These are phyloP conservation scores for Trichomonas tenax DNA, from an alignment of 208 protist genomes.

Conservation along the genomic window DNA sequence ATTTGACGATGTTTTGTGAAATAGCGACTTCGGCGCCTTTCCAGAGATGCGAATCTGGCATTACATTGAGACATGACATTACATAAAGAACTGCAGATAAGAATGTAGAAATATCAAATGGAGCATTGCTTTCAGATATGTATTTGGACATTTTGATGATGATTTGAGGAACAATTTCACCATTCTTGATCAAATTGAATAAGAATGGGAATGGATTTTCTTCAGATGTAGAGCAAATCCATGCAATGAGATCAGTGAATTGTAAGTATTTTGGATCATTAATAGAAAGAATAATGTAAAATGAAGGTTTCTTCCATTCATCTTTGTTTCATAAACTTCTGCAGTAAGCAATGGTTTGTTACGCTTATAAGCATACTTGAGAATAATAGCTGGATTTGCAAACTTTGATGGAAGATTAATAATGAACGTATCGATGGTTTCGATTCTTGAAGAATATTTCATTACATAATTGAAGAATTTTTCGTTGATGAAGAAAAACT, in stretches of 20 bases:
- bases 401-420: background rate
- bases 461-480: background rate
- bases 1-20: background rate
- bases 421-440: background rate
- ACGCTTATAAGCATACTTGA: background rate
- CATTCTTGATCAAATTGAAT: background rate
- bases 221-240: background rate
- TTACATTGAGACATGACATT: background rate
- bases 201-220: background rate
- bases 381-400: background rate
- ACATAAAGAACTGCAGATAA: background rate
- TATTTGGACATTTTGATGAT: background rate
- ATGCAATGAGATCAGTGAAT: background rate
- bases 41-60: background rate
- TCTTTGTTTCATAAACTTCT: background rate
- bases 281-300: background rate
- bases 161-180: background rate
- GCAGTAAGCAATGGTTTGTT: background rate
- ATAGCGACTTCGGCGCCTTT: background rate
- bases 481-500: background rate
- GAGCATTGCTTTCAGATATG: background rate
- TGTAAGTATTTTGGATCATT: background rate
- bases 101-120: background rate
- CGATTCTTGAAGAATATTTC: background rate
- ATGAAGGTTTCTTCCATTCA: background rate